Base-by-base conservation (phyloP, 1,139 yeast genomes). In the Pneumocystis murina region DNA sequence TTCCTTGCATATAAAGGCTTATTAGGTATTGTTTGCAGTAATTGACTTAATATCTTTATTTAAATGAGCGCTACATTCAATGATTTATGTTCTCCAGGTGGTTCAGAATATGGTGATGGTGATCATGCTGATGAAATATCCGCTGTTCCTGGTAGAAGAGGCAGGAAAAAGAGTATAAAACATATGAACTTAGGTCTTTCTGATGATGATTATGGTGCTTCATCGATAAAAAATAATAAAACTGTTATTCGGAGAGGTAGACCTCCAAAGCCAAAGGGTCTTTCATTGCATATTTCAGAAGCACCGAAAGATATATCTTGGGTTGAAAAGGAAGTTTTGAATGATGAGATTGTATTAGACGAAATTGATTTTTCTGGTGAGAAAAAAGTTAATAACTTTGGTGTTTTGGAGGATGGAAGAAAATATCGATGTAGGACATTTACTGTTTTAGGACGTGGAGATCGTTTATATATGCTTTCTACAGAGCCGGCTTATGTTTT, bases 401-500 rank as follows among this genome's bases (percentile, higher is more conserved):
- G 98, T 28, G 79, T 80, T 64, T 77, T 94, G 65, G 72, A 74
- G 60, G 96, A 87, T 1, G 94, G 83, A n/a, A 80, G 97, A 68
- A 81, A 83, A 70, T 92, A 82, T 75, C 79, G 92, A 66, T 86
- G 89, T 67, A 84, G 91, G 66, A 84, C 94, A 0, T 92, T 92
- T 75, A 87, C 88, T 3, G 81, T 91, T 12, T 75, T 80, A 59
- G 89, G 87, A 3, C 82, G 85, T 65, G 96, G 95, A 3, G 81
- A 83, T 55, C 79, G 84, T 67, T 78, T 85, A 65, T 92, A 83
- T 73, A 90, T 92, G 95, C 81, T 92, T 61, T 87, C 96, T 1
- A 91, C 97, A 0, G 97, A 91, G 72, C 96, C 97, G 0, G 97
- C 98, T 0, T 80, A 97, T 69, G 83, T 91, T 70, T 90, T 91